Conservation (phyloP, 441 rosid species). For the Populus hybrid region DNA sequence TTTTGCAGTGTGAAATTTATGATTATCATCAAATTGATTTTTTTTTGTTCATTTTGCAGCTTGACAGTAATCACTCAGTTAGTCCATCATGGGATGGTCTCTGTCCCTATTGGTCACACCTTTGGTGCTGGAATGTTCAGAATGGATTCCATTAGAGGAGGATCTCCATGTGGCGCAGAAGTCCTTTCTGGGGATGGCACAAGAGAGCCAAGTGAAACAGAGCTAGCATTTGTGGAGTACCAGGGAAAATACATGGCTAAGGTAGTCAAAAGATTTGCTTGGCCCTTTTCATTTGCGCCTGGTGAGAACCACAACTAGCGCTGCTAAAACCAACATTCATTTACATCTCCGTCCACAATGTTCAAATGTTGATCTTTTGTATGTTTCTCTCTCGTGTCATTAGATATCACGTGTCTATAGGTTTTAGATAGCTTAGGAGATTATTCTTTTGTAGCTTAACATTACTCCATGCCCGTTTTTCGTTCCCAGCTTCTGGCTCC, state of each 20-base stretch:
- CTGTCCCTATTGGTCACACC: constrained; percentile 65
- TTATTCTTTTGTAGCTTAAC: too few relatives aligned
- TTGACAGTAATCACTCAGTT: constrained; percentile 69
- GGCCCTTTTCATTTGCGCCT: constrained; percentile 1
- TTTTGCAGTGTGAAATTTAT: too few relatives aligned
- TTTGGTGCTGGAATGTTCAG: constrained; percentile 57
- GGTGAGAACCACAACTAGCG: constrained; percentile 8
- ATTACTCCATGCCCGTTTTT: too few relatives aligned
- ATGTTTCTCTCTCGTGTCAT: too few relatives aligned
- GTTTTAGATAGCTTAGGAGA: constrained; percentile 1
- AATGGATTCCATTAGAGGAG: constrained; percentile 53
- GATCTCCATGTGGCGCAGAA: constrained; percentile 63
- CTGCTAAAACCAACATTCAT: too few relatives aligned
- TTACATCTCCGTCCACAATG: background rate
- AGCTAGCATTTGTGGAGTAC: constrained; percentile 58
- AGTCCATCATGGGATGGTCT: constrained; percentile 63
- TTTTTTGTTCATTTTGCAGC: constrained; percentile 26
- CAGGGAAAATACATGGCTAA: constrained; percentile 64
- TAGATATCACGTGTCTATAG: background rate
- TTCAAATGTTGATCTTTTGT: background rate
- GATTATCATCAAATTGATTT: background rate
- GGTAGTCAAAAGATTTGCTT: constrained; percentile 34
- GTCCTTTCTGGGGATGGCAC: constrained; percentile 57
- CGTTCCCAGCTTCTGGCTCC: too few relatives aligned
- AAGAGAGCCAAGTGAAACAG: constrained; percentile 42